Evolutionary conservation across 176 grass and related monocot genomes (phyloP), one percentile per base, ranked within the genome.

Genomic region (Ensete ventricosum): DNA sequence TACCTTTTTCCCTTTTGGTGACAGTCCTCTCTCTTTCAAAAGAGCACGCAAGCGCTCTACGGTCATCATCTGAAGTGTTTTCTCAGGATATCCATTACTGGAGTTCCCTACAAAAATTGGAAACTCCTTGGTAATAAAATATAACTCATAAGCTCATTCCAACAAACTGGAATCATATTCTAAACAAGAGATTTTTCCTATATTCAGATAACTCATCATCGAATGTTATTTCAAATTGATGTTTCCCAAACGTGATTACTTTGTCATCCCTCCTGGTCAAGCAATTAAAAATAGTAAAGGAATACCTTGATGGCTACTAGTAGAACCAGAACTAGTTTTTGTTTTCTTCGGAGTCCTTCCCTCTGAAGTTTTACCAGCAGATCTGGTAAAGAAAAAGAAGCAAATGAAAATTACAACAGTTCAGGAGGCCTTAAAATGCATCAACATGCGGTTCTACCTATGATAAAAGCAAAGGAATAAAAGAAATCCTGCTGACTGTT

Each of bases 1-100:
- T 84, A 54, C 94, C 86, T 93, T 98, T 89, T 90, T 92, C 19
- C 94, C 94, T 85, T 84, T 98, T 22, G 84, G 77, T 8, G 88
- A 80, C 26, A 91, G 88, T 49, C 94, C 86, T 81, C 78, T 91
- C 67, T 93, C 88, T 76, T 89, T 86, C 62, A 98, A 68, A 87
- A 93, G 94, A 48, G 69, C 86, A 75, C 88, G 85, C 54, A 93
- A 67, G 58, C 82, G 87, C 74, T 98, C 94, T 53, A 98, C 90
- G 2, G 88, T 98, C 74, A 91, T 86, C 49, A 88, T 82, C 64
- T 93, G 88, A 60, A 98, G 86, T 50, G 86, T 85, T 22, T 87
- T 64, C 73, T 87, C 82, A 64, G 90, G 87, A 82, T 86, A 89
- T 27, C 87, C 85, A 55, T 75, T 82, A 76, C 78, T 82, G 73